Percentiles rank a stretch among this genome's conserved stretches.
These are phyloP conservation scores for Penicillium crustosum DNA, from an alignment of 2,329 filamentous ascomycete genomes.

Conservation along the genomic window DNA sequence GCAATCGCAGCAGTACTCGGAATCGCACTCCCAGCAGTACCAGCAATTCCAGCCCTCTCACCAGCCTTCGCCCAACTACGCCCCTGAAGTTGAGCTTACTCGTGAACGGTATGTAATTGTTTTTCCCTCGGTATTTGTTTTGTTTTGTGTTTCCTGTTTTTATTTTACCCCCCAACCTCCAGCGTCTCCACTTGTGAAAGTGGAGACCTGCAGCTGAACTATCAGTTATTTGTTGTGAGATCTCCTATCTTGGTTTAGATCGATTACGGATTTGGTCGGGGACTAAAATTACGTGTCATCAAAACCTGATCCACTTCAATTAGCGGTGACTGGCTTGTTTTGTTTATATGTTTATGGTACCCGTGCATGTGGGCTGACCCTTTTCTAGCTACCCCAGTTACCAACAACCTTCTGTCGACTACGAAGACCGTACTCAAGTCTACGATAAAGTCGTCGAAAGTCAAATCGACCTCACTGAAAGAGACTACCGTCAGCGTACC, in stretches of 20 bases:
- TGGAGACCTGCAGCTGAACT: constrained; percentile 15
- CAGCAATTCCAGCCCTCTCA: neutral
- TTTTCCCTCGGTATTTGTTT: neutral
- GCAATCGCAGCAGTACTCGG: constrained; percentile 6
- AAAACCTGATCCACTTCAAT: constrained; percentile 28
- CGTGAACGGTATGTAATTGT: constrained; percentile 50
- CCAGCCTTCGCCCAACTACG: constrained; percentile 13
- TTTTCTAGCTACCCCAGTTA: constrained; percentile 51
- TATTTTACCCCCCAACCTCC: neutral
- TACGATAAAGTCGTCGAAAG: constrained; percentile 46
- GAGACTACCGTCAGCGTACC: constrained; percentile 66
- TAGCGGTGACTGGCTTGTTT: constrained; percentile 27
- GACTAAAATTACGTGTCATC: constrained; percentile 29
- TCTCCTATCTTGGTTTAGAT: constrained; percentile 26
- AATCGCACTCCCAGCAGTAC: constrained; percentile 8
- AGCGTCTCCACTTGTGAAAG: constrained; percentile 6
- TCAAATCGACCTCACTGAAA: constrained; percentile 55
- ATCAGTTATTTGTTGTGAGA: constrained; percentile 20
- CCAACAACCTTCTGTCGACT: constrained; percentile 54
- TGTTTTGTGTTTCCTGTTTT: neutral
- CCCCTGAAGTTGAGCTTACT: constrained; percentile 50
- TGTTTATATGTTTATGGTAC: constrained; percentile 27
- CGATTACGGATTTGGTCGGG: constrained; percentile 21
- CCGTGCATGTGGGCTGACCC: constrained; percentile 24
- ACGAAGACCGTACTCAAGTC: constrained; percentile 44